Evolutionary conservation across 73 alveolate species (phyloP), one percentile per base, ranked within the genome.

Genomic region (Paraurostyla sp.): DNA sequence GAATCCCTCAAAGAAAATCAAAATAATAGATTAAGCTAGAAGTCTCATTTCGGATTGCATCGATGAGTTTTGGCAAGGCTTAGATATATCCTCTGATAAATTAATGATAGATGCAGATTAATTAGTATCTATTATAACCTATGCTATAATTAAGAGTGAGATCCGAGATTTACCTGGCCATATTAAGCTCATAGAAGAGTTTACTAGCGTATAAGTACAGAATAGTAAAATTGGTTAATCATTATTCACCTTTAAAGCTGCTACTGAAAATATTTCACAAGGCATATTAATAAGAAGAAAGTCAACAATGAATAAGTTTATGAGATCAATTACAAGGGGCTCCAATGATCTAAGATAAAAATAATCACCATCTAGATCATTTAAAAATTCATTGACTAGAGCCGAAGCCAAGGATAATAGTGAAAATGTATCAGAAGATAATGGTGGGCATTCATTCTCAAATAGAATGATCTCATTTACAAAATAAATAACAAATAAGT

Each of bases 61-160:
- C 18, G 78, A 78, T 78, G 89, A 78, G 40, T 78, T 78, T 27
- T 78, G 89, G 89, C 49, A 52, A 54, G 89, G 89, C 27, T 32
- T 78, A 40, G 38, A 20, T 11, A n/a, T 78, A 13, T 38, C 32
- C 6, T 32, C 42, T 16, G 76, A 49, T 78, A 51, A 78, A 22
- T 41, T 78, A 51, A 52, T 78, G 89, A 36, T 78, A 11, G 89
- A 78, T 78, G 89, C 89, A 11, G 89, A 78, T 35, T 43, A 78
- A 36, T 32, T 78, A 40, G 80, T 78, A 6, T 51, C 80, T 23
- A 78, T 78, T 29, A 48, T 78, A 0, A 78, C 80, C 9, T 78
- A 78, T 60, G 4, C 59, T 33, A 49, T 78, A 3, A 52, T 54
- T 23, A 36, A 78, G 29, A 54, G 80, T 25, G 62, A 50, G 16